Base-by-base conservation (phyloP, 129 eudicot genomes). In the Flaveria ramosissima region DNA sequence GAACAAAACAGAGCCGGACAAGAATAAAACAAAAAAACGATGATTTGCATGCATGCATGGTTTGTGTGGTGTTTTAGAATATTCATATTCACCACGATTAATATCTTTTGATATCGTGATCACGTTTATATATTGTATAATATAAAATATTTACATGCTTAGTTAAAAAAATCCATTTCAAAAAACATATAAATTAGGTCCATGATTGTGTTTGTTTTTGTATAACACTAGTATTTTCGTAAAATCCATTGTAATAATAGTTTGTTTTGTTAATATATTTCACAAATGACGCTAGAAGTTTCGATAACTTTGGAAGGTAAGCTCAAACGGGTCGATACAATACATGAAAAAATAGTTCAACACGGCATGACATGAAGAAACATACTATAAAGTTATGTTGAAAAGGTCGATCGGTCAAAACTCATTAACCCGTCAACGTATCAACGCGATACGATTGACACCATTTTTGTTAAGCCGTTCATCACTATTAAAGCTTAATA, bases 31-130 rank as follows among this genome's bases (percentile, higher is more conserved):
- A 70, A 7, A 21, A n/a, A 30, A 77, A 77, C 59, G 46, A 77
- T 65, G 74, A 68, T 77, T 53, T 53, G 69, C 75, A 77, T 77
- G 75, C 75, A 68, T 77, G 57, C 41, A 36, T 8, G 47, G 19
- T 64, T 42, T 24, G 48, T 67, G 10, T 64, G 15, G 15, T 30
- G 41, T 51, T 75, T 16, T 15, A 6, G 12, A 68, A 55, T 39
- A 36, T 36, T 36, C 41, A 41, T 14, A 46, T 67, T 67, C 57
- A 68, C 74, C 74, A 77, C n/a, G n/a, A n/a, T n/a, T n/a, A n/a
- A n/a, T n/a, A n/a, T n/a, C n/a, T n/a, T n/a, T n/a, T n/a, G n/a
- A n/a, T n/a, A n/a, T n/a, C n/a, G n/a, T n/a, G n/a, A n/a, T n/a
- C n/a, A n/a, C 48, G 27, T 75, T 10, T 46, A 13, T 46, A 19